Evolutionary conservation across 2,329 filamentous ascomycete species (phyloP), one percentile per base, ranked within the genome.

Genomic region (Thelonectria blattea): DNA sequence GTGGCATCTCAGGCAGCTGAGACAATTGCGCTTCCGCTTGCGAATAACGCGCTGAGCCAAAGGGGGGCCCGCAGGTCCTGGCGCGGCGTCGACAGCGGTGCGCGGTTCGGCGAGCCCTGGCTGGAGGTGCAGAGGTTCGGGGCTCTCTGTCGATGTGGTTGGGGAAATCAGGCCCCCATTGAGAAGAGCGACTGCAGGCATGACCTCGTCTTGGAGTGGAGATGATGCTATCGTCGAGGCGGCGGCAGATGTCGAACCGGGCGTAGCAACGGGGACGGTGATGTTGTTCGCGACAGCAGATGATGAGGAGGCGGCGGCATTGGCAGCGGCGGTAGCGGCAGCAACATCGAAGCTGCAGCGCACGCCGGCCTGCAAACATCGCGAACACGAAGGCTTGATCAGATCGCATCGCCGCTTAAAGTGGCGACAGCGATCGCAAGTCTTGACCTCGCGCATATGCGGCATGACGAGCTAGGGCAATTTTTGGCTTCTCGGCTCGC

Each of bases 321-420:
- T 59, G 4, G 61, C 55, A 12, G 62, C 51, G 14, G 58, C 58
- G 3, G 64, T 60, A 14, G 62, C 61, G 9, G 62, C 61, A 14
- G 66, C 63, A 17, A 66, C 52, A 45, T 72, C 69, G 56, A 74
- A 76, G 63, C 73, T 75, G 66, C 74, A 76, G 27, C 66, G 69
- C 18, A 74, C 69, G 22, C 71, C 68, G 3, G 73, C 74, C 53
- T 75, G 72, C 4, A 73, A 60, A 56, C 74, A 76, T 42, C 74
- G 71, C 8, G 73, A 71, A 60, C 74, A 76, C 2, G 73, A 69
- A 10, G 74, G 74, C 62, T 74, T 75, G 42, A 74, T 57, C 11
- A 75, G 70, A 52, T 76, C 74, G 64, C 74, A 76, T 47, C 74
- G 69, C 45, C 74, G 71, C 62, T 76, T 76, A 63, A 74, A 75